These are phyloP conservation scores for Populus simonii DNA, from an alignment of 345 rosid species.

Conservation along the genomic window DNA sequence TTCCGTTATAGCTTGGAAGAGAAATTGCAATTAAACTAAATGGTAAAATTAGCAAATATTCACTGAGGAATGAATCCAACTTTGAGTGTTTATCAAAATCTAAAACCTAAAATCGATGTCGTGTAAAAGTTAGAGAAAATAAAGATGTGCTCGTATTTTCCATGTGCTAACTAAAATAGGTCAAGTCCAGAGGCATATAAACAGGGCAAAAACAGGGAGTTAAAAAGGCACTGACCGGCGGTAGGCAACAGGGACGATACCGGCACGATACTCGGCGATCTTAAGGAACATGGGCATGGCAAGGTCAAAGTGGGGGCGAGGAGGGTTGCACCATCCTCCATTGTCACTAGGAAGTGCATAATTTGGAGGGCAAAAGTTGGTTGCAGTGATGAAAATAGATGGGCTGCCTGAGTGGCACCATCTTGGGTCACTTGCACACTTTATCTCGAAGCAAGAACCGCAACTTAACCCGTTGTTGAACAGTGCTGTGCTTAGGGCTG, in stretches of 20 bases:
- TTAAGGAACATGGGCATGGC: constrained; percentile 73
- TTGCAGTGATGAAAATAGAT: constrained; percentile 61
- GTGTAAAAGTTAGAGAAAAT: background rate
- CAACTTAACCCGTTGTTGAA: constrained; percentile 60
- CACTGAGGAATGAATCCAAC: background rate
- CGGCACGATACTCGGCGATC: constrained; percentile 65
- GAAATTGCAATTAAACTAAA: background rate
- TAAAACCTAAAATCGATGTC: background rate
- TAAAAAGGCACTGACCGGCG: constrained; percentile 39
- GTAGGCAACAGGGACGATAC: constrained; percentile 62
- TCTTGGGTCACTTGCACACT: constrained; percentile 50
- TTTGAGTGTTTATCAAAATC: background rate
- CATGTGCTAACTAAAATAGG: background rate
- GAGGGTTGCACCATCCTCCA: constrained; percentile 87
- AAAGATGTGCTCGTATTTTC: background rate
- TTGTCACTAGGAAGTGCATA: constrained; percentile 54
- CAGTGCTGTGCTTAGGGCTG: constrained; percentile 66
- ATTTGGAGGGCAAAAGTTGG: constrained; percentile 83
- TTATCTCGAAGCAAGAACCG: constrained; percentile 66
- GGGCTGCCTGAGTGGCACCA: constrained; percentile 65
- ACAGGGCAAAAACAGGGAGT: background rate
- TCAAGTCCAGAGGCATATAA: background rate
- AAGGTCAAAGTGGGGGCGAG: constrained; percentile 67
- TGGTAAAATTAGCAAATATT: background rate
- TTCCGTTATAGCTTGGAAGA: too few species aligned